Base-by-base conservation (phyloP, 371 early-diverging fungal genomes). In the Apophysomyces ossiformis region DNA sequence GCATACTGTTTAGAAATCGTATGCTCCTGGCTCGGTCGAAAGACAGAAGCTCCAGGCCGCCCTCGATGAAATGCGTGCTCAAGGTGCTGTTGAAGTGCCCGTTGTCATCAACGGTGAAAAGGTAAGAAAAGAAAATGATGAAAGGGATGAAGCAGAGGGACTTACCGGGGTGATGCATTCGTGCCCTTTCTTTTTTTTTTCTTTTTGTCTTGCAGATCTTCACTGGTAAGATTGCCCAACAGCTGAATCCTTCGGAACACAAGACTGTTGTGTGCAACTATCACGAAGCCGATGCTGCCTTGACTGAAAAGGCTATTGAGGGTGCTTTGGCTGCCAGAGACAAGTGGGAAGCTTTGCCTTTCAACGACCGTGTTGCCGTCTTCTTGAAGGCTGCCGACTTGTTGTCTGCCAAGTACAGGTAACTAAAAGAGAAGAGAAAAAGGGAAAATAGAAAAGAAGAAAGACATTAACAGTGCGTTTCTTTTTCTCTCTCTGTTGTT, bases 311-410 rank as follows among this genome's bases (percentile, higher is more conserved):
- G 85, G 98, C 99, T 26, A 96, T 99, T 68, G 92, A 92, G 60
- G 93, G 93, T 63, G 94, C 97, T 16, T 81, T 97, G 72, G 87
- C 83, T 54, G 97, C 94, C 61, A 93, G 93, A 80, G 83, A 83
- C 60, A 78, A 82, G 54, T 98, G 99, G 98, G 97, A 96, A 76
- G 80, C 90, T 61, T 89, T 97, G 85, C 97, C 96, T 41, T 93
- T 97, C 84, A 90, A 89, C 75, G 98, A 97, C 69, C 94, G 97
- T 70, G 90, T 92, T 61, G 95, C 97, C 54, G 95, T 99, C 79
- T 97, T 99, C 83, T 84, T 99, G 80, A 96, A 96, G 85, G 98
- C 99, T 21, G 98, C 99, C 65, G 98, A 99, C 73, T 83, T 98
- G 61, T 81, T 96, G 13, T 72, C 96, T 39, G 76, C 73, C 71